phyloP scores from a whole-genome alignment of 116 monocot species.

The Thalassia testudinum region DNA sequence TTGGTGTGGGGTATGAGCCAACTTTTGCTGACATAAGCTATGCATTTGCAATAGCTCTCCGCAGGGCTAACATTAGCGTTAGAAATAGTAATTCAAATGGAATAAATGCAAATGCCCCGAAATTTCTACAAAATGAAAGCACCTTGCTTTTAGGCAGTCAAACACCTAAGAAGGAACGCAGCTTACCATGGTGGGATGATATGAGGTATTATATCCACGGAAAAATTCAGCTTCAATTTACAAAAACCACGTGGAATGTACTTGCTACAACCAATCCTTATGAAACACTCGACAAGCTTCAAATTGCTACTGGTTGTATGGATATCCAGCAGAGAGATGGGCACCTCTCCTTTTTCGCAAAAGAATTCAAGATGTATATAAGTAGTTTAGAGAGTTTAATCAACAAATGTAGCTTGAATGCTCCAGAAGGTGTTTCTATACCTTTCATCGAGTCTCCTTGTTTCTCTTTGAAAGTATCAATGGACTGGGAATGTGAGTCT shows the following conservation, averaged over 20 bases:
- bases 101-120: constrained; percentile 6
- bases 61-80: constrained; percentile 63
- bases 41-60: constrained; percentile 88
- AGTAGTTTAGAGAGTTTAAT: constrained; percentile 75
- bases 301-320: constrained; percentile 80
- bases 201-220: constrained; percentile 96
- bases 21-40: constrained; percentile 97
- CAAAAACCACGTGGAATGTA: constrained; percentile 70
- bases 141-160: constrained; percentile 12
- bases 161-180: constrained; percentile 76
- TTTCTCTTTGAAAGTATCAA: constrained; percentile 68
- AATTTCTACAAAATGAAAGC: constrained; percentile 1
- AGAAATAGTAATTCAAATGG: constrained; percentile 13
- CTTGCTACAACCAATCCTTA: constrained; percentile 92
- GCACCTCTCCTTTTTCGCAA: constrained; percentile 48
- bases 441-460: constrained; percentile 66
- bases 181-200: constrained; percentile 99
- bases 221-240: constrained; percentile 49
- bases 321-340: constrained; percentile 87
- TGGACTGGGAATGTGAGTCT: constrained; percentile 97
- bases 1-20: constrained; percentile 97
- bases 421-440: constrained; percentile 25
- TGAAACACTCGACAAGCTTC: constrained; percentile 76
- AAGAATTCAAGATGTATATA: constrained; percentile 77
- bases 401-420: constrained; percentile 66